Conservation (phyloP, 208 protist genomes). For the Acanthamoeba royreba region DNA sequence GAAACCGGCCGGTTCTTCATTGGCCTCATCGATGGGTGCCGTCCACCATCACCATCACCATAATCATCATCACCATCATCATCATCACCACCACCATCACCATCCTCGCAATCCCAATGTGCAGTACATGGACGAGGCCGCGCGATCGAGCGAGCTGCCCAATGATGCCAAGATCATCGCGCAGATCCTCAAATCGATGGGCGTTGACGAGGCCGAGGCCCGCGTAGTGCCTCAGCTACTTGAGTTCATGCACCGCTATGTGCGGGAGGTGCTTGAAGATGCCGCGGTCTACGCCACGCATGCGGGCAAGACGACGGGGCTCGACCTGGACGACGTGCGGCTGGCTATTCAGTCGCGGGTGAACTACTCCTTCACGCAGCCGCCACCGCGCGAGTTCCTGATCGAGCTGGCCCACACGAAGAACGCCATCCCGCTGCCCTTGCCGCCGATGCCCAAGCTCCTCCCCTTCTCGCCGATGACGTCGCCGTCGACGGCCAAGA, state of each 20-base stretch:
- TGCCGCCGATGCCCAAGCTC: neutral
- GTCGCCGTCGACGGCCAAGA: too few relatives aligned
- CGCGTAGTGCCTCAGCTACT: slow-evolving; percentile 21
- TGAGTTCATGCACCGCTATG: slow-evolving; percentile 53
- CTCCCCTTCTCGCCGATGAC: neutral
- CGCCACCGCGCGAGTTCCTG: slow-evolving; percentile 44
- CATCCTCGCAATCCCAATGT: neutral
- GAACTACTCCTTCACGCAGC: slow-evolving; percentile 55
- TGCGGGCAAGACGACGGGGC: neutral
- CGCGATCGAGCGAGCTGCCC: slow-evolving; percentile 9
- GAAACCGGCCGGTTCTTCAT: too few relatives aligned
- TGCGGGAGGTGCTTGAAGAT: slow-evolving; percentile 41
- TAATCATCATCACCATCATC: neutral
- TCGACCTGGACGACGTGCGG: slow-evolving; percentile 45
- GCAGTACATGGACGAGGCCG: neutral
- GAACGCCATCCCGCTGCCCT: slow-evolving; percentile 31
- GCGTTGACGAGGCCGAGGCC: slow-evolving; percentile 34
- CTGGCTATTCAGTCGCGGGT: slow-evolving; percentile 53
- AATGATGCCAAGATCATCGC: slow-evolving; percentile 24
- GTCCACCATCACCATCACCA: neutral
- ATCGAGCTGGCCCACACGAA: slow-evolving; percentile 38
- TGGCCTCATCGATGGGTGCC: neutral
- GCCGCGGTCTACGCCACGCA: slow-evolving; percentile 38
- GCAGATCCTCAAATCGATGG: slow-evolving; percentile 49
- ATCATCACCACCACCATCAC: neutral